Evolutionary conservation across 2,329 filamentous ascomycete genomes (phyloP), one percentile per base, ranked within the genome.

Genomic region (Monilinia laxa): DNA sequence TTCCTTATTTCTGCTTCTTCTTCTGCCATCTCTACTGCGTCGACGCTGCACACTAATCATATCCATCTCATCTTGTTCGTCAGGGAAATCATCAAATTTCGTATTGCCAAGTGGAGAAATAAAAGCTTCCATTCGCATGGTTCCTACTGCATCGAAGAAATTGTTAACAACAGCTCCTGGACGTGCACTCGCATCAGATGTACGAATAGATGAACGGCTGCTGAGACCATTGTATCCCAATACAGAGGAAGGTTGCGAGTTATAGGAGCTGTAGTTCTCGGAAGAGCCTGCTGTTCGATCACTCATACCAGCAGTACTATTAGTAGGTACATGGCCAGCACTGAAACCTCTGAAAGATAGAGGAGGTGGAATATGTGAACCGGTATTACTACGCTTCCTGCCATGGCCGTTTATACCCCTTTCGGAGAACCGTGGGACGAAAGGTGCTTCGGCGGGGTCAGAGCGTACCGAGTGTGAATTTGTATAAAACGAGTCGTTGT

Each of bases 61-160:
- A 38, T 73, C 70, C 72, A 77, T 74, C 63, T 76, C 74, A 51
- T 75, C 75, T 65, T 73, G 70, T 68, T 77, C 75, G 57, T 76
- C 70, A 3, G 73, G 74, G 63, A 65, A 73, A 47, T 76, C 74
- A 38, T 76, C 74, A 56, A 75, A 75, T 47, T 23, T 62, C 18
- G 70, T 65, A 11, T 67, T 68, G 14, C 84, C 80, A 14, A 88
- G 76, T 0, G 87, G 87, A 72, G 82, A 87, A 71, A 99, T 96
- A 77, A 98, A 99, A 0, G 95, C 95, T 78, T 98, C 94, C 94
- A 99, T 98, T 38, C 95, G 87, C 57, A 98, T 87, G 2, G 93
- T 98, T 1, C 93, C 93, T 67, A 96, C 89, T 1, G 90, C 90
- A 73, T 96, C 93, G 75, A 95, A 95, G 80, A 95, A 93, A 77